Base-by-base conservation (phyloP, 2,329 filamentous ascomycete species). In the Helotiales sp. region DNA sequence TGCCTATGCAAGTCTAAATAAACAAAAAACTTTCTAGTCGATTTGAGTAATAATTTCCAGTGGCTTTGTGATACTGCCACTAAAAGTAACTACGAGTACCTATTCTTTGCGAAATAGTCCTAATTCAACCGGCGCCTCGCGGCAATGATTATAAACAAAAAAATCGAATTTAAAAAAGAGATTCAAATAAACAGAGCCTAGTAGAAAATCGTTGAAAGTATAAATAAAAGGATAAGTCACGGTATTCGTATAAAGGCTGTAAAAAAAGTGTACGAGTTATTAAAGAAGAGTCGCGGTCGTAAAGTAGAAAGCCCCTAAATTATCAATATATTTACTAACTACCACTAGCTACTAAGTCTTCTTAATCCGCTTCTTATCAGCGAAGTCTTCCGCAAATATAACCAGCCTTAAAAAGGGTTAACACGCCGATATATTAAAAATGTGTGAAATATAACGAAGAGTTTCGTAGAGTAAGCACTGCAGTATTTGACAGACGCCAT, bases 401-500 rank as follows among this genome's bases (percentile, higher is more conserved):
- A 66, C 24, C 55, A 65, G n/a, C 70, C 70, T 15, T 71, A 68
- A 68, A 68, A 63, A 52, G 28, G 13, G 0, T 50, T 65, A 37
- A 63, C 70, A 47, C 63, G 64, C 1, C 13, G 32, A 54, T 66
- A 71, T 26, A 69, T 71, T 40, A 45, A 69, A 20, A 45, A 61
- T 24, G 58, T 67, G 3, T 71, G 70, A 68, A 62, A 68, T 0
- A 70, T 73, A 1, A 78, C 78, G 32, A 71, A 45, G 40, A 62
- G 24, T 5, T 71, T 71, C 52, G 17, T 71, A 8, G 65, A 66
- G 34, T 62, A 68, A 15, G 57, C 61, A 10, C 54, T 71, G 28
- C 58, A 58, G n/a, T 54, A 70, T 17, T 55, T 70, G 45, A 64
- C 69, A 34, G 79, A 83, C 11, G 63, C 75, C 6, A 76, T 76